These are phyloP conservation scores for Dactylonectria macrodidyma DNA, from an alignment of 2,329 filamentous ascomycete species.

Conservation along the genomic window DNA sequence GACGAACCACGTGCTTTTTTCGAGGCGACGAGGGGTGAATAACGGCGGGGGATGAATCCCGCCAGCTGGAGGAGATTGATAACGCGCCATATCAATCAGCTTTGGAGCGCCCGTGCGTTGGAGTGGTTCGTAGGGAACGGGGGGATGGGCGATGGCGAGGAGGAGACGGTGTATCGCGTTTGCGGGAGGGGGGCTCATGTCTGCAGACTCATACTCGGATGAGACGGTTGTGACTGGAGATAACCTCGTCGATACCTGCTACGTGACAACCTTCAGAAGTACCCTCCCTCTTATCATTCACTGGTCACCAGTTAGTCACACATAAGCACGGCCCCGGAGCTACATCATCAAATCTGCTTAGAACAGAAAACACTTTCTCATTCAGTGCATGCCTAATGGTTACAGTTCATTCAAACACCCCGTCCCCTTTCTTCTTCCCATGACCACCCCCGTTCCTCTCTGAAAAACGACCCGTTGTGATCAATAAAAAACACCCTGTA, in stretches of 20 bases:
- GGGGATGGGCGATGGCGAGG: neutral
- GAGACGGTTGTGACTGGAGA: no score
- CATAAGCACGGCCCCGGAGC: neutral
- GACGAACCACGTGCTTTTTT: neutral
- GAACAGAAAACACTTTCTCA: constrained; percentile 33
- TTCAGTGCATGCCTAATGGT: constrained; percentile 28
- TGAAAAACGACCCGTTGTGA: constrained; percentile 12
- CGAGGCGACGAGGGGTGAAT: neutral
- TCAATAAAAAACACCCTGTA: constrained; percentile 42
- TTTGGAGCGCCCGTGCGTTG: neutral
- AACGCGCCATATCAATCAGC: constrained; percentile 1
- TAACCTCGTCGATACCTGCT: neutral
- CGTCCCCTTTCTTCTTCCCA: constrained; percentile 29
- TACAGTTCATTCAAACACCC: constrained; percentile 35
- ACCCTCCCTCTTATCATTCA: neutral
- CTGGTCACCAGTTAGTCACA: neutral
- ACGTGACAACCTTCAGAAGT: no score
- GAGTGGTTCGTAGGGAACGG: neutral
- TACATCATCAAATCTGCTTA: neutral
- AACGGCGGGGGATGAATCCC: neutral
- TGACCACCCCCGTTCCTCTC: constrained; percentile 13
- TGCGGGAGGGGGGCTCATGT: neutral
- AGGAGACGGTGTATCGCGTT: neutral
- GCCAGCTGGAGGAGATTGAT: constrained; percentile 7
- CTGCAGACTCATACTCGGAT: neutral